These are phyloP conservation scores for Aspergillus phoenicis DNA, from an alignment of 2,329 filamentous ascomycete genomes.

Conservation along the genomic window DNA sequence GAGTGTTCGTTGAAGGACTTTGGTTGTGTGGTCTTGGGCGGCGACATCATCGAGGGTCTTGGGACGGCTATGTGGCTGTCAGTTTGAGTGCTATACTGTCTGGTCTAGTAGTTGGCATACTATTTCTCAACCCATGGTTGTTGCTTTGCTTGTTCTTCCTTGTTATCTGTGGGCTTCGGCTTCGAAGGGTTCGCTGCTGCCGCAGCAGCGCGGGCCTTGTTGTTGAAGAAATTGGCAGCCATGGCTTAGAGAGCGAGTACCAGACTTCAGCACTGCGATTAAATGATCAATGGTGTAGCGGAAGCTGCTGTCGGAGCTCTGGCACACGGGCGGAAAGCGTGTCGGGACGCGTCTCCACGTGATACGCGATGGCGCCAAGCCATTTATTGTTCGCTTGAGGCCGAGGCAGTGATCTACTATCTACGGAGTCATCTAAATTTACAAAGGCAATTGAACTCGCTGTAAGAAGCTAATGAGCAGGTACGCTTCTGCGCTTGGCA, in stretches of 20 bases:
- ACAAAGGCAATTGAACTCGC: not conserved
- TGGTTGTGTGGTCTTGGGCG: constrained; percentile 95
- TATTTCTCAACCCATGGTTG: constrained; percentile 99
- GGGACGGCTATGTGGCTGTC: constrained; percentile 67
- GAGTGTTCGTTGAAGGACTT: constrained; percentile 85
- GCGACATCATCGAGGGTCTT: constrained; percentile 93
- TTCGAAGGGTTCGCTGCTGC: constrained; percentile 72
- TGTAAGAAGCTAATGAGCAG: not conserved
- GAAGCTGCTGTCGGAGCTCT: constrained; percentile 8
- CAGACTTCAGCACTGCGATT: not conserved
- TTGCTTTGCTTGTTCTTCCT: constrained; percentile 65
- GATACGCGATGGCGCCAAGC: constrained; percentile 30
- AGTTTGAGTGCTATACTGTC: not conserved
- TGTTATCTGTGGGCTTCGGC: constrained; percentile 64
- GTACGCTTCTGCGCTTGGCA: not conserved
- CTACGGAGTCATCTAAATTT: not conserved
- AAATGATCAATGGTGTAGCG: not conserved
- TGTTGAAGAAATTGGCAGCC: constrained; percentile 91
- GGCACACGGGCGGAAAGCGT: constrained; percentile 16
- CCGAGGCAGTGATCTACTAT: not conserved
- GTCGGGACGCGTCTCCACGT: constrained; percentile 39
- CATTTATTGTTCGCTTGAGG: constrained; percentile 23
- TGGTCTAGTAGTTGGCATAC: constrained; percentile 51
- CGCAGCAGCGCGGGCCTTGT: constrained; percentile 76
- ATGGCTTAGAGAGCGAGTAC: constrained; percentile 17